Evolutionary conservation across 208 protist species (phyloP).

Genomic region (Jaenimonas drosophilae): DNA sequence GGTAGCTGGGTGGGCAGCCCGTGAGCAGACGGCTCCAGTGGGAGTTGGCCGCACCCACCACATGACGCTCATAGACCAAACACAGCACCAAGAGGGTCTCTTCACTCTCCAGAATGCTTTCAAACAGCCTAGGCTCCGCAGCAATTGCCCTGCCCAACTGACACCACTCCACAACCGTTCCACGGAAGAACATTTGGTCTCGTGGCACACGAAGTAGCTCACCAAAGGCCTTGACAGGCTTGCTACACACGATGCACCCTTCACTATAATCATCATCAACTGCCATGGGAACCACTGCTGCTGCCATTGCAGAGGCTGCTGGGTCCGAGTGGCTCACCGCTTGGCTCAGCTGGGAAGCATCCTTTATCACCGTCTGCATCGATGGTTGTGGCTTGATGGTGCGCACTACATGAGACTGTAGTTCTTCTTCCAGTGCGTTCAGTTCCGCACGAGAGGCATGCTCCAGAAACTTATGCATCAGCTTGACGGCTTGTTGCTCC

Average conservation of each 20-base stretch:
- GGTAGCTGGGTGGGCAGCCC: constrained; percentile 49
- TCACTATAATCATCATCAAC: constrained; percentile 31
- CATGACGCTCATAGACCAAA: constrained; percentile 66
- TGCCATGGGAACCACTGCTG: constrained; percentile 22
- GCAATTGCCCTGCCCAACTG: constrained; percentile 41
- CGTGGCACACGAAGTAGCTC: constrained; percentile 70
- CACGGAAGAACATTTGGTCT: constrained; percentile 47
- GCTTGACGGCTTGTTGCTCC: constrained; percentile 78
- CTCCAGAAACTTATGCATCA: constrained; percentile 28
- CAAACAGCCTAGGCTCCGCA: constrained; percentile 16
- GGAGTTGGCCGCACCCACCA: constrained; percentile 28
- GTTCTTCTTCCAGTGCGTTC: background rate
- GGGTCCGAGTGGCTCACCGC: background rate
- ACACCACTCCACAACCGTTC: constrained; percentile 38
- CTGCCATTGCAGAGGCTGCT: constrained; percentile 3
- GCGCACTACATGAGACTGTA: background rate
- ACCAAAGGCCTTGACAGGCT: constrained; percentile 29
- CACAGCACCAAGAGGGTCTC: constrained; percentile 73
- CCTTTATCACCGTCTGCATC: background rate
- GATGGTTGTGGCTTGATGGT: background rate
- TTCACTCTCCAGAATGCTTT: constrained; percentile 29
- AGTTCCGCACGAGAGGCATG: background rate
- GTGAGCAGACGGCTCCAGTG: constrained; percentile 54
- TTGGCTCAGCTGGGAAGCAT: background rate
- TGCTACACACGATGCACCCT: constrained; percentile 50